Evolutionary conservation across 768 basidiomycete species (phyloP).

Genomic region (Stropharia rugosoannulata): DNA sequence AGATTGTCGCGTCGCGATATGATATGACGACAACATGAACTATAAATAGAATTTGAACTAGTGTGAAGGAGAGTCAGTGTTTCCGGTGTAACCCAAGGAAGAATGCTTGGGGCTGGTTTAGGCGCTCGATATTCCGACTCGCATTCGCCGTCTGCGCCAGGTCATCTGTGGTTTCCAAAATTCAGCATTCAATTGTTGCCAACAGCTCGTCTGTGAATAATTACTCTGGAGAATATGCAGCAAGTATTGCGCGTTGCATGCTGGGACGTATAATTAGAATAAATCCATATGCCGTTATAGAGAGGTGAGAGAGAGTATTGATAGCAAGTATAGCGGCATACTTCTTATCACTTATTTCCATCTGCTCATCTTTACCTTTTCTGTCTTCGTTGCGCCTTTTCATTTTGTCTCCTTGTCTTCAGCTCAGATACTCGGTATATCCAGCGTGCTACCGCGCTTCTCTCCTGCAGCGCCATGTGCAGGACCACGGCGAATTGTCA

Average conservation of each 20-base stretch:
- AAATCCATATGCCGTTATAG: conserved; percentile 1
- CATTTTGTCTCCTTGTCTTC: background rate
- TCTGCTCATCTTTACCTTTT: conserved; percentile 1
- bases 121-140: no score
- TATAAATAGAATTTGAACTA: no score
- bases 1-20: no score
- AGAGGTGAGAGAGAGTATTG: background rate
- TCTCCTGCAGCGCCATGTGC: background rate
- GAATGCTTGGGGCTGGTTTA: no score
- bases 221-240: background rate
- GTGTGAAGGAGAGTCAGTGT: no score
- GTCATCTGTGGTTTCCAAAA: background rate
- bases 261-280: background rate
- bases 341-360: conserved; percentile 2
- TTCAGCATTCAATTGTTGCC: background rate
- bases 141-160: no score
- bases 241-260: background rate
- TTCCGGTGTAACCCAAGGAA: no score
- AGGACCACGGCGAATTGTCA: background rate
- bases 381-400: background rate
- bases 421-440: background rate
- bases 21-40: no score
- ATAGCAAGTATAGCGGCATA: conserved; percentile 5
- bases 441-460: conserved; percentile 5
- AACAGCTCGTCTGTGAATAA: background rate